Base-by-base conservation (phyloP, 176 grass and related monocot genomes). In the Avena insularis region DNA sequence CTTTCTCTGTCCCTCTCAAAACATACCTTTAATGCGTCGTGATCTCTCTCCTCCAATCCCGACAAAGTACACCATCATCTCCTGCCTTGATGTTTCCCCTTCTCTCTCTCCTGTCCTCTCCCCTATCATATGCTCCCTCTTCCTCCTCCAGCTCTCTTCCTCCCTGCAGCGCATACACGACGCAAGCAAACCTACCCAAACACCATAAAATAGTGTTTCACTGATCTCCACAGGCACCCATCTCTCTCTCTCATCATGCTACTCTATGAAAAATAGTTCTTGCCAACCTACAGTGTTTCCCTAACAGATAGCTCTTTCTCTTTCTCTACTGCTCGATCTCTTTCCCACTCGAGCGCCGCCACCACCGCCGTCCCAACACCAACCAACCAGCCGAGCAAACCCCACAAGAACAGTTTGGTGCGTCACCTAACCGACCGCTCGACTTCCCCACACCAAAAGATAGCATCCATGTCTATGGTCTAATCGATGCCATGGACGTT, bases 31-130 rank as follows among this genome's bases (percentile, higher is more conserved):
- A 95, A 84, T 77, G 89, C 90, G 89, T 88, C 85, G 51, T 62
- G 71, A 79, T 94, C 79, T 86, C 88, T 89, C 71, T 86, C 83
- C 88, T 86, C 82, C 83, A 87, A 92, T 85, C 88, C 79, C 90
- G 88, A 95, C 86, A 86, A 82, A 91, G 83, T 85, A 33, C 86
- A 82, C 82, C 86, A 88, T 78, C 78, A 48, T 82, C 87, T 90
- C 58, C 88, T 83, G 67, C 36, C 90, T 86, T 43, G 65, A 72
- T 81, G 76, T 72, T 75, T 69, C 71, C 43, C 53, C 12, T 38
- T 43, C 33, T 3, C 13, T 73, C 80, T 69, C 80, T 31, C 12
- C 80, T 17, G 14, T 35, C 47, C 7, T 8, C 50, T 20, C 21
- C 17, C 79, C 87, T 86, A 82, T 86, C 87, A 88, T 89, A 78